Evolutionary conservation across 2,329 filamentous ascomycete genomes (phyloP).

Genomic region (Neofusicoccum sp.): DNA sequence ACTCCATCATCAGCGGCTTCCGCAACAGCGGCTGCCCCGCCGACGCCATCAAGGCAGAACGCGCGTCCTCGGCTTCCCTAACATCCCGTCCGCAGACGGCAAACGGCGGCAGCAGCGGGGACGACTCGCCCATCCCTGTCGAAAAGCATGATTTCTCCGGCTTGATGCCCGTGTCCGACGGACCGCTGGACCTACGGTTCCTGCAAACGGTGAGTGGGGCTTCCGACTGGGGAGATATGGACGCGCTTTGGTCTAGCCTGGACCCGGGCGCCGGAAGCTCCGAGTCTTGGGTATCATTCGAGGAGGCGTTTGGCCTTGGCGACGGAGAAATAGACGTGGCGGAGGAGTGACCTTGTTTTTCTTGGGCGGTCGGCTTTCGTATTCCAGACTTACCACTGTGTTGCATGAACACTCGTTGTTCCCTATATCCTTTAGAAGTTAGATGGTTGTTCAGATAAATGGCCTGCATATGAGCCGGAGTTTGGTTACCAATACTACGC

Average conservation of each 20-base stretch:
- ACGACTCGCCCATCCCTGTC: background rate
- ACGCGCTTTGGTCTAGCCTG: constrained; percentile 3
- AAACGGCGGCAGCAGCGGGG: background rate
- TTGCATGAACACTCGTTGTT: too few relatives aligned
- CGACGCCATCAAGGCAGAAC: background rate
- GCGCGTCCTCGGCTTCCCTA: background rate
- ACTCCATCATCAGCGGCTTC: background rate
- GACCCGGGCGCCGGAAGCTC: background rate
- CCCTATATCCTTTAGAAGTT: too few relatives aligned
- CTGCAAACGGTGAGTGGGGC: background rate
- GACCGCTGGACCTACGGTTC: background rate
- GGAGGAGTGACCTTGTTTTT: too few relatives aligned
- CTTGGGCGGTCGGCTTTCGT: too few relatives aligned
- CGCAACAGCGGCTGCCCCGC: background rate
- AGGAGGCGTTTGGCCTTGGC: background rate
- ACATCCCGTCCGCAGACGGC: background rate
- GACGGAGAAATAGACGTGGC: background rate
- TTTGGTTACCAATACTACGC: too few relatives aligned
- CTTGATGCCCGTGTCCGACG: background rate
- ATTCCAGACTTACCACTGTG: too few relatives aligned
- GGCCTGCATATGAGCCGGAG: too few relatives aligned
- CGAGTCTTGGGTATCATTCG: background rate
- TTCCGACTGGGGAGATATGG: background rate
- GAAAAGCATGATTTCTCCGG: background rate
- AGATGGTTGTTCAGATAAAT: too few relatives aligned